Evolutionary conservation across 2,329 filamentous ascomycete genomes (phyloP).

Genomic region (Calonectria leucothoes): DNA sequence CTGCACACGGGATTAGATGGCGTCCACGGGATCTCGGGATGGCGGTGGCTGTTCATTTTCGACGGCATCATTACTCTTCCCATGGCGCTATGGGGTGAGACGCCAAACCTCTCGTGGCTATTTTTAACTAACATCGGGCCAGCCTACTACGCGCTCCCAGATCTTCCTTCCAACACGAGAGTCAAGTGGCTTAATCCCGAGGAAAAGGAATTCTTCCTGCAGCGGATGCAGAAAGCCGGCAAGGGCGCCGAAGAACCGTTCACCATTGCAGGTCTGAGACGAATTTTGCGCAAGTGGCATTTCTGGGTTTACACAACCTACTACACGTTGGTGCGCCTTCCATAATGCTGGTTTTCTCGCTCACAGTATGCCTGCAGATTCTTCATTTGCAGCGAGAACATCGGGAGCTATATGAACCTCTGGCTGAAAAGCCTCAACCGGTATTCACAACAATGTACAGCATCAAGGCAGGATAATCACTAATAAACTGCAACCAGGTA

Average conservation of each 20-base stretch:
- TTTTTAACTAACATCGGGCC: not conserved
- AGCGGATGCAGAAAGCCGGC: not conserved
- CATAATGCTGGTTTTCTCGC: not conserved
- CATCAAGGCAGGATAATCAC: not conserved
- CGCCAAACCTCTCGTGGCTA: not conserved
- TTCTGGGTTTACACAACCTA: not conserved
- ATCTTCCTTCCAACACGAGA: not conserved
- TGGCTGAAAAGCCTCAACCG: not conserved
- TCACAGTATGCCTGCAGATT: not conserved
- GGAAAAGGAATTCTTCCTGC: not conserved
- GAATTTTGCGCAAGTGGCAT: not conserved
- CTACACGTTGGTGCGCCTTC: not conserved
- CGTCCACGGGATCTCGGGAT: not conserved
- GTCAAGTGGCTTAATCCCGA: not conserved
- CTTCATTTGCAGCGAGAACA: not conserved
- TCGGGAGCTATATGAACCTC: not conserved
- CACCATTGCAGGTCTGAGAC: not conserved
- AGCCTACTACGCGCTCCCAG: not conserved
- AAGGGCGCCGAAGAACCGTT: not conserved
- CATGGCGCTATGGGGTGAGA: not conserved
- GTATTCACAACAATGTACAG: not conserved
- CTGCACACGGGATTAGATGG: not conserved
- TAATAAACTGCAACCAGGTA: not conserved
- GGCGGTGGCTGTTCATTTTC: slow-evolving; percentile 4
- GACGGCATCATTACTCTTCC: not conserved